Percentiles rank a stretch among this genome's conserved stretches.
Evolutionary conservation across 345 rosid species (phyloP).

Genomic region (Lepidium africanum): DNA sequence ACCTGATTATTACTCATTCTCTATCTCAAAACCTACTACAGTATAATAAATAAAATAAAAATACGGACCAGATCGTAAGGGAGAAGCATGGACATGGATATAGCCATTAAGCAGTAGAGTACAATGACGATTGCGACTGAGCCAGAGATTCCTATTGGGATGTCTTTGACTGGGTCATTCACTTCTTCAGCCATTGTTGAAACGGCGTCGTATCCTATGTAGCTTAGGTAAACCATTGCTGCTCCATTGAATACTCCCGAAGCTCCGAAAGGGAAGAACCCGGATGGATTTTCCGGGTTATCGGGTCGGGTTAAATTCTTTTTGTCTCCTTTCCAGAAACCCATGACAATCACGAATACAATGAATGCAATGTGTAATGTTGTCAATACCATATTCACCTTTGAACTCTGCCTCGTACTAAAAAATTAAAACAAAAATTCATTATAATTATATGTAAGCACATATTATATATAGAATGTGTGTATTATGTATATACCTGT

Average conservation of each 20-base stretch:
- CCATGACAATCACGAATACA: slow-evolving; percentile 57
- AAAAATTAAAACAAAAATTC: too few relatives aligned
- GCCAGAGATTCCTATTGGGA: slow-evolving; percentile 82
- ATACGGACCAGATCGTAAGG: slow-evolving; percentile 56
- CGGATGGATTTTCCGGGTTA: slow-evolving; percentile 46
- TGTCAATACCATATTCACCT: slow-evolving; percentile 68
- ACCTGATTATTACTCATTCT: not conserved
- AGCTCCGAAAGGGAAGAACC: slow-evolving; percentile 67
- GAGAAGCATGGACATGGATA: slow-evolving; percentile 81
- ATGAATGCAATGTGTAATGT: slow-evolving; percentile 70
- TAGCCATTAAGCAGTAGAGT: slow-evolving; percentile 82
- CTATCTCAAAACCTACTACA: not conserved
- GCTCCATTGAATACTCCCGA: slow-evolving; percentile 81
- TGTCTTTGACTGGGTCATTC: slow-evolving; percentile 68
- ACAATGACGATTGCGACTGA: slow-evolving; percentile 65
- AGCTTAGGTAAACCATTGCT: slow-evolving; percentile 72
- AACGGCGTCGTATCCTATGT: slow-evolving; percentile 90
- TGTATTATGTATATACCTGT: not conserved
- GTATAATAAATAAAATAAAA: not conserved
- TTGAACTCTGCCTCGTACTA: slow-evolving; percentile 74
- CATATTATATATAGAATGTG: not conserved
- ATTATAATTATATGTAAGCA: too few relatives aligned
- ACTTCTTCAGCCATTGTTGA: slow-evolving; percentile 96
- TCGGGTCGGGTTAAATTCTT: slow-evolving; percentile 54
- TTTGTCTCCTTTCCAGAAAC: slow-evolving; percentile 62